phyloP scores from a whole-genome alignment of 257 asterid species.

The Solanum habrochaites region DNA sequence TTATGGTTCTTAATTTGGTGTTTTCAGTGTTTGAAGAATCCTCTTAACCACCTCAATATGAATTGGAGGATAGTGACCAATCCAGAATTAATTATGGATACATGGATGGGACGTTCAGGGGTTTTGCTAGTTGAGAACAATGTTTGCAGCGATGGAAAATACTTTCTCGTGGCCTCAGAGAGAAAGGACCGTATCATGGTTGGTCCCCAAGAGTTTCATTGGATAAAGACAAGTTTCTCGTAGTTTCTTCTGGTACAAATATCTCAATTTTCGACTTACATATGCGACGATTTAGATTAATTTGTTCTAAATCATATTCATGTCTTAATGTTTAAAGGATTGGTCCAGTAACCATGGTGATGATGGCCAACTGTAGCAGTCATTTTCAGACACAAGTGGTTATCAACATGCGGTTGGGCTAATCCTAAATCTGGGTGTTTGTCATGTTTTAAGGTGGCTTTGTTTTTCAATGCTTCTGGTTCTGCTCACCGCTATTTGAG shows the following conservation, averaged over 20 bases:
- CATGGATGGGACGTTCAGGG: constrained; percentile 13
- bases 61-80: constrained; percentile 22
- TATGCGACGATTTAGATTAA: neutral
- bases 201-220: constrained; percentile 2
- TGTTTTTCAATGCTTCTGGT: constrained; percentile 13
- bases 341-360: constrained; percentile 30
- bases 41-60: constrained; percentile 24
- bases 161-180: constrained; percentile 7
- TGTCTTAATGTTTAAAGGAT: constrained; percentile 13
- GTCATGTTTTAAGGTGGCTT: constrained; percentile 46
- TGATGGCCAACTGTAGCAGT: constrained; percentile 19
- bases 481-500: constrained; percentile 19
- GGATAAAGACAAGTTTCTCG: neutral
- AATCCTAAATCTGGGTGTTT: constrained; percentile 31
- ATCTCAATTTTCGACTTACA: neutral
- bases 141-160: constrained; percentile 4
- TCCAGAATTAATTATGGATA: constrained; percentile 15
- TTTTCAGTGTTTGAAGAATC: constrained; percentile 22
- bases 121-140: neutral
- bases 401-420: constrained; percentile 11
- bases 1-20: neutral
- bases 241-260: constrained; percentile 8
- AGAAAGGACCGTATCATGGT: neutral
- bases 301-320: neutral
- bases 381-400: constrained; percentile 1